Conservation (phyloP, 2,329 filamentous ascomycete species). For the Aureobasidium leucospermi region DNA sequence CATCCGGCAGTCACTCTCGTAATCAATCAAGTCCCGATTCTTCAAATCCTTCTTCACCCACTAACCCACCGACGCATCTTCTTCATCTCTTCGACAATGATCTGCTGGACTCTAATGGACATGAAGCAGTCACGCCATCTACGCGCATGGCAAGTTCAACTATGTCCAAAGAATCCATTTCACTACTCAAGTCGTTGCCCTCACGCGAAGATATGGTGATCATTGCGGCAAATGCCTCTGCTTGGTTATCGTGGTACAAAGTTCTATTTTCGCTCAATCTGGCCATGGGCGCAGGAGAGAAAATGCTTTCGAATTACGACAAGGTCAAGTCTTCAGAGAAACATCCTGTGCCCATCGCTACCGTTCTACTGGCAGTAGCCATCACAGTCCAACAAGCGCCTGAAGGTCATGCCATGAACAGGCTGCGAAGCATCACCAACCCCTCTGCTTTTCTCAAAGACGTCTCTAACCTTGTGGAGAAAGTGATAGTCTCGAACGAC, state of each 20-base stretch:
- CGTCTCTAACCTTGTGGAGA: constrained; percentile 24
- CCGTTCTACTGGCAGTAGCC: constrained; percentile 24
- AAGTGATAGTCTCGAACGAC: constrained; percentile 25
- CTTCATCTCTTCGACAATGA: constrained; percentile 27
- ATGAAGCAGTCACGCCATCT: not conserved
- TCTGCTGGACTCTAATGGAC: constrained; percentile 20
- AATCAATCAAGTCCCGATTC: not conserved
- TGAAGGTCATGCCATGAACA: not conserved
- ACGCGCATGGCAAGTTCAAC: not conserved
- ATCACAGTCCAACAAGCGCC: constrained; percentile 25
- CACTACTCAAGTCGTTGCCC: constrained; percentile 22
- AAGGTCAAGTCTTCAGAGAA: constrained; percentile 19
- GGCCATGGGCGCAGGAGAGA: constrained; percentile 16
- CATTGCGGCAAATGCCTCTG: constrained; percentile 19
- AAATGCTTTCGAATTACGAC: constrained; percentile 24
- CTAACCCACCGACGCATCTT: constrained; percentile 24
- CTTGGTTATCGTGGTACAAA: constrained; percentile 24
- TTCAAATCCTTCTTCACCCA: constrained; percentile 16
- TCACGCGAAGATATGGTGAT: constrained; percentile 20
- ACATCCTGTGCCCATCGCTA: constrained; percentile 23
- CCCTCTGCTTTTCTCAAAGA: constrained; percentile 18
- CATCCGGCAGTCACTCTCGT: not conserved
- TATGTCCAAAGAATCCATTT: not conserved
- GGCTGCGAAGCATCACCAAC: constrained; percentile 3
- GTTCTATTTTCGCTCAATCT: constrained; percentile 21